A percentile compares a stretch with the other conserved stretches of the same genome.
These are phyloP conservation scores for Ogataea angusta DNA, from an alignment of 805 yeast species.

Conservation along the genomic window DNA sequence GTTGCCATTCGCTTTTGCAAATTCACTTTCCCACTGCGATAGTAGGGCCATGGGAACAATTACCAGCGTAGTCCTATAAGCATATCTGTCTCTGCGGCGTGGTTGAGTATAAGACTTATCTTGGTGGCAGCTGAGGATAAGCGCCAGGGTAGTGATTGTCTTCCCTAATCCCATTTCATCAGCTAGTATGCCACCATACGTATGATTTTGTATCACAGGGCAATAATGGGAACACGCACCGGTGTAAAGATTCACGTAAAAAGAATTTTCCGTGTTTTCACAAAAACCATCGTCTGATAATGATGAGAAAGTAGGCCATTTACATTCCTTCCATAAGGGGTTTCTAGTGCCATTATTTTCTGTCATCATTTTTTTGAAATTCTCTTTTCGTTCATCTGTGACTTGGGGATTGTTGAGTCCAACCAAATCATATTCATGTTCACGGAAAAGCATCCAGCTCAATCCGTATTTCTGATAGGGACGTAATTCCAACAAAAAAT, in stretches of 20 bases:
- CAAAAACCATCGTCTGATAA: not conserved
- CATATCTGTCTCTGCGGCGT: constrained; percentile 42
- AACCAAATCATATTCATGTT: constrained; percentile 52
- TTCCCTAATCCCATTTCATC: constrained; percentile 98
- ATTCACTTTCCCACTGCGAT: constrained; percentile 90
- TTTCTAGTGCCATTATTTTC: constrained; percentile 54
- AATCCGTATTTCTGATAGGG: constrained; percentile 82
- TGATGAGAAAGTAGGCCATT: constrained; percentile 57
- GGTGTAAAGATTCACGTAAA: constrained; percentile 74
- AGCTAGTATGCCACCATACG: constrained; percentile 84
- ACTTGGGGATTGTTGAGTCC: constrained; percentile 31
- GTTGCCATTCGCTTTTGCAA: constrained; percentile 50
- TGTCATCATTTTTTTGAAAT: constrained; percentile 30
- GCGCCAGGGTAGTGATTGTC: constrained; percentile 77
- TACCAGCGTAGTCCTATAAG: constrained; percentile 68
- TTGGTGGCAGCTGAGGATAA: constrained; percentile 62
- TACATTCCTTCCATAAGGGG: constrained; percentile 80
- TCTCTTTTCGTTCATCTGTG: constrained; percentile 20
- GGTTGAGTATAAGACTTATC: constrained; percentile 36
- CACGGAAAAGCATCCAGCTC: constrained; percentile 86
- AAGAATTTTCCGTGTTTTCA: constrained; percentile 24
- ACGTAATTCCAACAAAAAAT: constrained; percentile 59
- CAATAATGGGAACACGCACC: constrained; percentile 71
- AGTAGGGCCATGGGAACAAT: constrained; percentile 88
- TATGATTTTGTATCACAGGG: constrained; percentile 59